phyloP scores from a whole-genome alignment of 768 basidiomycete species.

The Atractiella rhizophila region DNA sequence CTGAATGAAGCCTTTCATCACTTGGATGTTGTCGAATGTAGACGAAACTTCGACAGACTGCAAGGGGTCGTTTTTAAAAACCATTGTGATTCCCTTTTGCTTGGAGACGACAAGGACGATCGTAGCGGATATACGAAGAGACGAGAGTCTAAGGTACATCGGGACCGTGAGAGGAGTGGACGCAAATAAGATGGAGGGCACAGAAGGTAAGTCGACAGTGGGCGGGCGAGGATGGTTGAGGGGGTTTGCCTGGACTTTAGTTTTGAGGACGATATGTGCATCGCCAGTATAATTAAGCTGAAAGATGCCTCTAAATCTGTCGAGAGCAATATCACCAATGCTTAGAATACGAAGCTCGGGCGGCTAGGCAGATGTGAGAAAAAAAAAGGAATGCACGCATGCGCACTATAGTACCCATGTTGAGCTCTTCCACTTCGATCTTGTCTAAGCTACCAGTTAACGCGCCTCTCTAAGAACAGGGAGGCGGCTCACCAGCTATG shows the following conservation, averaged over 20 bases:
- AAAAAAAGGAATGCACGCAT: constrained; percentile 12
- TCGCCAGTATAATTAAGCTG: constrained; percentile 83
- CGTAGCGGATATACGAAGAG: constrained; percentile 78
- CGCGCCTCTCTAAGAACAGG: too few species aligned
- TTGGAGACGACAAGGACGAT: constrained; percentile 93
- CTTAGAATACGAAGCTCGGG: constrained; percentile 92
- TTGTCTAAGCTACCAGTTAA: constrained; percentile 91
- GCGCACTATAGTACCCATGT: constrained; percentile 82
- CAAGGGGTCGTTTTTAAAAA: constrained; percentile 97
- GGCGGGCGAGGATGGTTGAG: constrained; percentile 20
- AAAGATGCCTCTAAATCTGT: constrained; percentile 93
- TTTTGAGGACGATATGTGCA: constrained; percentile 58
- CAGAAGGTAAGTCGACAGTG: constrained; percentile 62
- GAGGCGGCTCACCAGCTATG: constrained; percentile 91
- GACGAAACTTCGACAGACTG: constrained; percentile 93
- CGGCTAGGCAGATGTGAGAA: constrained; percentile 31
- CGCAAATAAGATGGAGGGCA: constrained; percentile 71
- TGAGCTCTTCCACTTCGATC: constrained; percentile 93
- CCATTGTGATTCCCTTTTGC: constrained; percentile 91
- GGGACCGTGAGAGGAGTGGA: constrained; percentile 88
- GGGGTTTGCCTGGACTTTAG: constrained; percentile 60
- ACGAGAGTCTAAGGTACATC: constrained; percentile 90
- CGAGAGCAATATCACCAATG: constrained; percentile 82
- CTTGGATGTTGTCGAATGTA: constrained; percentile 92
- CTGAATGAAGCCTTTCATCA: constrained; percentile 93